A percentile compares a stretch with the other conserved stretches of the same genome.
These are phyloP conservation scores for Botrytis cinerea DNA, from an alignment of 2,329 filamentous ascomycete species.

Conservation along the genomic window DNA sequence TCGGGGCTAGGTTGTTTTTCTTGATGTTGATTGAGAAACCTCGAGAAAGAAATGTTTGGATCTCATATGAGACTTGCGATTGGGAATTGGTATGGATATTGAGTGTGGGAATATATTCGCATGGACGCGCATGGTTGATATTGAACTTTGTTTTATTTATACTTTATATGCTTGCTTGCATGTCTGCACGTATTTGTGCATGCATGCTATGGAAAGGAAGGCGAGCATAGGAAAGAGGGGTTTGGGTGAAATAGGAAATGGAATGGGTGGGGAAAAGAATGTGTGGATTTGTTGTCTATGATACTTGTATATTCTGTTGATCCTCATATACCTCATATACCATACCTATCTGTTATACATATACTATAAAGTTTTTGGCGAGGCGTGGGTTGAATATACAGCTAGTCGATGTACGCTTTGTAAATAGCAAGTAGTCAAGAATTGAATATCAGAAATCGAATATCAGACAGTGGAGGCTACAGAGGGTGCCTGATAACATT, in stretches of 20 bases:
- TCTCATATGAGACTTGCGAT: background rate
- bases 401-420: background rate
- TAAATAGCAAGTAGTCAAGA: background rate
- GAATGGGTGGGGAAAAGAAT: slow-evolving; percentile 12
- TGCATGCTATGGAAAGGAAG: background rate
- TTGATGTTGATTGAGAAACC: slow-evolving; percentile 5
- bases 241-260: slow-evolving; percentile 15
- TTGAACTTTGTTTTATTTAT: slow-evolving; percentile 13
- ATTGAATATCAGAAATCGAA: background rate
- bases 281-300: background rate
- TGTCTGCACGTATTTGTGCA: background rate
- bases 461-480: background rate
- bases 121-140: slow-evolving; percentile 10
- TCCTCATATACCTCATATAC: background rate
- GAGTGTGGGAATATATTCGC: background rate
- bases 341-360: background rate
- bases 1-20: slow-evolving; percentile 4
- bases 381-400: background rate
- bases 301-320: slow-evolving; percentile 12
- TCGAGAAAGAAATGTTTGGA: background rate
- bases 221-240: slow-evolving; percentile 2
- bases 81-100: background rate
- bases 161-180: slow-evolving; percentile 8
- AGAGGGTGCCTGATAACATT: background rate
- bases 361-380: background rate